Conservation (phyloP, 140 eudicot genomes). For the Erigeron philadelphicus region DNA sequence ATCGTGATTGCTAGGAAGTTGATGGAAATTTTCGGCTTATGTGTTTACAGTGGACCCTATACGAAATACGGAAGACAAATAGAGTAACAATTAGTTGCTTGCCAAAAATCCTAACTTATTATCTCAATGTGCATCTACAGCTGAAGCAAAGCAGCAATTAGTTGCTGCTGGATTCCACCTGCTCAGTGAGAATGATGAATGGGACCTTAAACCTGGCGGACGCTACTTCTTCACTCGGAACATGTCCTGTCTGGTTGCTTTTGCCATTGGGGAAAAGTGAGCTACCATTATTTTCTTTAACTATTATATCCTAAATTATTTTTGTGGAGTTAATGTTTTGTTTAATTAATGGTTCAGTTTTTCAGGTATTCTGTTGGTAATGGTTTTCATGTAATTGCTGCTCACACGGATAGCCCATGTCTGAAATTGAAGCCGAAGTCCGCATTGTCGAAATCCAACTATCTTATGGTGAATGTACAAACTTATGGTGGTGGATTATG, state of each 20-base stretch:
- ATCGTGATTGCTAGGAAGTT: background rate
- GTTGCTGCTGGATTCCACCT: constrained; percentile 78
- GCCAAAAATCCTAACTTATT: constrained; percentile 1
- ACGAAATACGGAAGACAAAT: background rate
- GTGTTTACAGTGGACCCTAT: background rate
- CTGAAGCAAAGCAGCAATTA: constrained; percentile 86
- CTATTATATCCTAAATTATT: background rate
- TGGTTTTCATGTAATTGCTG: constrained; percentile 95
- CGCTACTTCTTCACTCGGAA: constrained; percentile 91
- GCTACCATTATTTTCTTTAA: constrained; percentile 20
- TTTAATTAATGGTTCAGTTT: constrained; percentile 31
- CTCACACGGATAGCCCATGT: constrained; percentile 97
- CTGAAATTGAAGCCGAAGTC: constrained; percentile 86
- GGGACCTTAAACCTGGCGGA: constrained; percentile 97
- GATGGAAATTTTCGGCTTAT: background rate
- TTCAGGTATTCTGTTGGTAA: constrained; percentile 81
- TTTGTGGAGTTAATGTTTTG: constrained; percentile 18
- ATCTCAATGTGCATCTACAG: constrained; percentile 31
- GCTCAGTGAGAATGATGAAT: constrained; percentile 81
- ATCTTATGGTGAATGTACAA: constrained; percentile 91
- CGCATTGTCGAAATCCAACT: constrained; percentile 75
- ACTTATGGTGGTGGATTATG: constrained; percentile 97
- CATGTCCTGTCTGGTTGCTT: constrained; percentile 91
- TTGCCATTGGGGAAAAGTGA: constrained; percentile 87
- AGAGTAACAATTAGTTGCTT: background rate